Percentiles rank a stretch among this genome's conserved stretches.
These are phyloP conservation scores for Kodamaea suecica DNA, from an alignment of 1,139 yeast genomes.

Conservation along the genomic window DNA sequence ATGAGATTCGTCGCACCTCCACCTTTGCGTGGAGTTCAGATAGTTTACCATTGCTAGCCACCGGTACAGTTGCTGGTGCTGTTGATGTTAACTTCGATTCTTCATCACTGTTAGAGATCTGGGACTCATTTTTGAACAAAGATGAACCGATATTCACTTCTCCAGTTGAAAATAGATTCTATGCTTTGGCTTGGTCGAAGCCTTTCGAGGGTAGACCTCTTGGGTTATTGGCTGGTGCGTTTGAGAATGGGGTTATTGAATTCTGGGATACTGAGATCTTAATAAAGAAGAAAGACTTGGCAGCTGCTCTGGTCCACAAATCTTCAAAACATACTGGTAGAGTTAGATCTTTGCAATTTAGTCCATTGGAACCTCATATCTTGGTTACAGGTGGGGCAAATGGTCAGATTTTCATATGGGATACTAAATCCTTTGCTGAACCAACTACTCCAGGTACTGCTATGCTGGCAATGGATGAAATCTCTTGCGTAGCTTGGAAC, in stretches of 20 bases:
- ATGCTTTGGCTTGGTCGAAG: conserved; percentile 84
- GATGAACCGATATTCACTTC: conserved; percentile 49
- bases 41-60: conserved; percentile 68
- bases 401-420: conserved; percentile 91
- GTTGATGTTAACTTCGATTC: conserved; percentile 86
- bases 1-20: conserved; percentile 82
- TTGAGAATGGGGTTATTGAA: conserved; percentile 78
- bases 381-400: conserved; percentile 84
- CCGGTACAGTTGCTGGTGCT: conserved; percentile 95
- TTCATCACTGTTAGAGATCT: conserved; percentile 69
- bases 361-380: conserved; percentile 67
- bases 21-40: conserved; percentile 94
- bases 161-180: conserved; percentile 61
- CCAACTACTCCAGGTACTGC: conserved; percentile 78
- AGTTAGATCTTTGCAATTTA: conserved; percentile 73
- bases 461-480: conserved; percentile 78
- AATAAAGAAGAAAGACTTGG: conserved; percentile 36
- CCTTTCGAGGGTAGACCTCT: conserved; percentile 51
- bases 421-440: conserved; percentile 57
- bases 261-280: conserved; percentile 64
- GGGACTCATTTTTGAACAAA: conserved; percentile 59
- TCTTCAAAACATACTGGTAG: conserved; percentile 66
- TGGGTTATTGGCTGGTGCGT: conserved; percentile 81
- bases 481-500: conserved; percentile 88
- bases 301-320: conserved; percentile 43